A percentile compares a stretch with the other conserved stretches of the same genome.
phyloP scores from a whole-genome alignment of 192 early-diverging fungal genomes.

The Thoreauomyces humboldtii region DNA sequence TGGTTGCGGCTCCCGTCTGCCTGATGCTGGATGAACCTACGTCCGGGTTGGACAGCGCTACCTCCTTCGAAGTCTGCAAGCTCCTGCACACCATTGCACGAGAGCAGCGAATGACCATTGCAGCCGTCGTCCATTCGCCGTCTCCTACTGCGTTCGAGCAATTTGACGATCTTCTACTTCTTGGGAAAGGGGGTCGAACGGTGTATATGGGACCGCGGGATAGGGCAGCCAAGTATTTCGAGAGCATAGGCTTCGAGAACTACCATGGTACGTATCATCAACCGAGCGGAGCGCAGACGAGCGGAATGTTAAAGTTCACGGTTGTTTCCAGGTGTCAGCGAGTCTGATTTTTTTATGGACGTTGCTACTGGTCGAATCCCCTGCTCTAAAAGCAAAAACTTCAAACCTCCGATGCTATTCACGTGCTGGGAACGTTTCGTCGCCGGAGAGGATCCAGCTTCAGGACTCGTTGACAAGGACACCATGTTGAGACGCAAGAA shows the following conservation, averaged over 20 bases:
- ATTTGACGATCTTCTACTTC: conserved; percentile 69
- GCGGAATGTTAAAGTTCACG: background rate
- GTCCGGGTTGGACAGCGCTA: conserved; percentile 66
- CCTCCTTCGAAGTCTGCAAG: conserved; percentile 61
- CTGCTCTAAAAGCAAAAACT: conserved; percentile 34
- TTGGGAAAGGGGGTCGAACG: conserved; percentile 68
- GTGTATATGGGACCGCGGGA: conserved; percentile 62
- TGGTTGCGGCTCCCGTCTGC: conserved; percentile 55
- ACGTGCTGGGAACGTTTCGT: conserved; percentile 38
- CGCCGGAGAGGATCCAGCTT: background rate
- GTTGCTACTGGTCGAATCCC: conserved; percentile 56
- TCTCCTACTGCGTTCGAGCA: conserved; percentile 60
- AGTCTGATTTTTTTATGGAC: conserved; percentile 68
- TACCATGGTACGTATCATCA: background rate
- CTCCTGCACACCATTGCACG: conserved; percentile 60
- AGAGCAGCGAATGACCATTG: conserved; percentile 58
- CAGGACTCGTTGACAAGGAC: background rate
- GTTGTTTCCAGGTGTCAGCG: conserved; percentile 32
- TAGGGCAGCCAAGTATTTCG: conserved; percentile 51
- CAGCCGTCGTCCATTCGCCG: conserved; percentile 74
- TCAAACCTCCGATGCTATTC: conserved; percentile 44
- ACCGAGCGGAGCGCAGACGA: background rate
- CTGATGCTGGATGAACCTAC: conserved; percentile 75
- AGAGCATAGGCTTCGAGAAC: conserved; percentile 42
- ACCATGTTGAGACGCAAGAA: background rate